phyloP scores from a whole-genome alignment of 257 asterid species.

The Ehretia macrophylla region DNA sequence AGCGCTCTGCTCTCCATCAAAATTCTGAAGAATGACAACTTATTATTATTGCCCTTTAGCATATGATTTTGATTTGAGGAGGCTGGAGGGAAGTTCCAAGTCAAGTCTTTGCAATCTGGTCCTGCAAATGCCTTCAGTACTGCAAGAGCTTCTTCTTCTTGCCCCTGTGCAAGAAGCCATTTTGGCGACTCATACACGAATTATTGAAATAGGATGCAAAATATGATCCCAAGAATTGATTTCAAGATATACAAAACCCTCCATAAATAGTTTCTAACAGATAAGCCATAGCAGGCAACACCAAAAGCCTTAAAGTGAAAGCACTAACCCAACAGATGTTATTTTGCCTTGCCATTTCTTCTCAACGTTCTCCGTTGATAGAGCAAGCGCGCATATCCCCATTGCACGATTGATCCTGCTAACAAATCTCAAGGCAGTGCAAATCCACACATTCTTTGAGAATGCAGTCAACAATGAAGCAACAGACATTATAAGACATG shows the following conservation, averaged over 20 bases:
- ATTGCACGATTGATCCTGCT: slow-evolving; percentile 40
- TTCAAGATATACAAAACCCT: slow-evolving; percentile 34
- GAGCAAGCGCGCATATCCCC: slow-evolving; percentile 35
- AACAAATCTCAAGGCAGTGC: slow-evolving; percentile 26
- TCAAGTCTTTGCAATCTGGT: neutral
- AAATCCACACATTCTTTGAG: slow-evolving; percentile 41
- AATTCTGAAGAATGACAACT: slow-evolving; percentile 7
- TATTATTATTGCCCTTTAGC: slow-evolving; percentile 1
- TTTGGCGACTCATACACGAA: slow-evolving; percentile 38
- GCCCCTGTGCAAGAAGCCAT: slow-evolving; percentile 38
- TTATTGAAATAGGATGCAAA: slow-evolving; percentile 30
- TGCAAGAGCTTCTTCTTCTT: slow-evolving; percentile 15
- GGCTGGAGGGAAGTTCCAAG: neutral
- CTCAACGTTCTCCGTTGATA: slow-evolving; percentile 38
- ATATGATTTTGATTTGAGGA: neutral
- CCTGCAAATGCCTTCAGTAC: slow-evolving; percentile 1
- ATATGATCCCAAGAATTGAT: slow-evolving; percentile 24
- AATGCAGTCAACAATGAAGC: slow-evolving; percentile 28
- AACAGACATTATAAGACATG: slow-evolving; percentile 33
- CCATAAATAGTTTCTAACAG: slow-evolving; percentile 33
- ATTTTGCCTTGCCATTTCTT: slow-evolving; percentile 33
- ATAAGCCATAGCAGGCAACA: slow-evolving; percentile 41
- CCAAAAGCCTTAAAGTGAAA: slow-evolving; percentile 36
- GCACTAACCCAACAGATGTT: slow-evolving; percentile 33
- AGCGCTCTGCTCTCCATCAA: slow-evolving; percentile 9